Conservation (phyloP, 257 asterid species). For the Eustoma russellianum region DNA sequence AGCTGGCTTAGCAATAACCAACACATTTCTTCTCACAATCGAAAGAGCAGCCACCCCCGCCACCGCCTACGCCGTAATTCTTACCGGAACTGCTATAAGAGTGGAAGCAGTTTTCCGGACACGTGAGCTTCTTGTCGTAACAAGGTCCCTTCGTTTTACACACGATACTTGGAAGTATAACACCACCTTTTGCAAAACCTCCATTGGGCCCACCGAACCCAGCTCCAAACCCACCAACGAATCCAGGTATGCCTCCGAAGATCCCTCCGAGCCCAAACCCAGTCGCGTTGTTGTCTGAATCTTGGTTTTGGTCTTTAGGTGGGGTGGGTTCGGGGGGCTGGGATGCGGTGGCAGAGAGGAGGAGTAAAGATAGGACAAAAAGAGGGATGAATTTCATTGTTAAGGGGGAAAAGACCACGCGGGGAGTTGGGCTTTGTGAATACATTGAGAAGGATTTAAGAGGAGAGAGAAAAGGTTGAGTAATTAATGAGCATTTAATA, state of each 20-base stretch:
- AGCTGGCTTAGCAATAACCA: constrained; percentile 44
- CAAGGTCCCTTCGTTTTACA: constrained; percentile 75
- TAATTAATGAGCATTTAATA: constrained; percentile 17
- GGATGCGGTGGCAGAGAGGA: constrained; percentile 25
- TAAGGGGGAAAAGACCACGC: too few species aligned
- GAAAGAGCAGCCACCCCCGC: constrained; percentile 81
- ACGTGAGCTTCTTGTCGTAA: constrained; percentile 52
- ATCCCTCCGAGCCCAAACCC: constrained; percentile 1
- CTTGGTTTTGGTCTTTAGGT: not conserved
- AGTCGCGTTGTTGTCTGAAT: not conserved
- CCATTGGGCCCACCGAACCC: constrained; percentile 80
- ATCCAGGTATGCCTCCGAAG: constrained; percentile 31
- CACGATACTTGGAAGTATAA: constrained; percentile 26
- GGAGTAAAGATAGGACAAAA: constrained; percentile 17
- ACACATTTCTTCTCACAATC: constrained; percentile 73
- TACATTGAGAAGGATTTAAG: constrained; percentile 9
- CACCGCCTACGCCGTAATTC: constrained; percentile 83
- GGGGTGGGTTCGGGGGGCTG: constrained; percentile 18
- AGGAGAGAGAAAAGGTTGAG: not conserved
- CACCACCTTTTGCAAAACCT: constrained; percentile 42
- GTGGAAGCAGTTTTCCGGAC: constrained; percentile 81
- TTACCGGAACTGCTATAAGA: constrained; percentile 66
- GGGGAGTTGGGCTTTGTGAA: constrained; percentile 5
- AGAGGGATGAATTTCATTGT: constrained; percentile 28
- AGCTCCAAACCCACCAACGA: constrained; percentile 42